A percentile compares a stretch with the other conserved stretches of the same genome.
Conservation (phyloP, 2,329 filamentous ascomycete genomes). For the Raffaelea albimanens region DNA sequence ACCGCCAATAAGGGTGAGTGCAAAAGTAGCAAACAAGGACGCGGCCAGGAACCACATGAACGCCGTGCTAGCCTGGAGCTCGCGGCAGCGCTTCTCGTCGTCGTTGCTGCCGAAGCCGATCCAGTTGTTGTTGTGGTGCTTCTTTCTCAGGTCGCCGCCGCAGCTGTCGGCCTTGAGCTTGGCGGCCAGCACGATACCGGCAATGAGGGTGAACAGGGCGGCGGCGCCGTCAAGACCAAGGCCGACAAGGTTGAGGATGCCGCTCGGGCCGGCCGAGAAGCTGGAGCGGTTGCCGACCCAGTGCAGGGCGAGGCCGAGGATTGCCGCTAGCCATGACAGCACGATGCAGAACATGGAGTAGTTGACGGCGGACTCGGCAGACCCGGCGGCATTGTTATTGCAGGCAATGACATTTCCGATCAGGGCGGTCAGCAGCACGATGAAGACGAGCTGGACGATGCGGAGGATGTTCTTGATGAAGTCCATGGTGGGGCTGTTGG, state of each 20-base stretch:
- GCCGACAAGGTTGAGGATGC: slow-evolving; percentile 42
- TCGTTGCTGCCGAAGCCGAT: slow-evolving; percentile 54
- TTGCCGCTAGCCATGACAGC: slow-evolving; percentile 53
- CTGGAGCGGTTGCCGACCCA: slow-evolving; percentile 33
- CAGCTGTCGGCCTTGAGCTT: slow-evolving; percentile 63
- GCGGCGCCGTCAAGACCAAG: slow-evolving; percentile 49
- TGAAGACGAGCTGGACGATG: slow-evolving; percentile 38
- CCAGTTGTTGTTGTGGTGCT: slow-evolving; percentile 31
- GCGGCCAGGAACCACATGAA: slow-evolving; percentile 75
- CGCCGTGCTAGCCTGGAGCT: slow-evolving; percentile 63
- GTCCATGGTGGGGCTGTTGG: slow-evolving; percentile 18
- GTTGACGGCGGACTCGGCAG: slow-evolving; percentile 41
- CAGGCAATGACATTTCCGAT: slow-evolving; percentile 48
- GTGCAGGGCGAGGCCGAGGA: slow-evolving; percentile 51
- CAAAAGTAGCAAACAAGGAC: slow-evolving; percentile 46
- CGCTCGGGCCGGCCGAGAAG: slow-evolving; percentile 8
- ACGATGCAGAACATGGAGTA: slow-evolving; percentile 62
- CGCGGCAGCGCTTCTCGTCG: slow-evolving; percentile 57
- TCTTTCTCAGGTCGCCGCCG: slow-evolving; percentile 32
- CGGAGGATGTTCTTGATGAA: slow-evolving; percentile 38
- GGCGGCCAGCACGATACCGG: slow-evolving; percentile 59
- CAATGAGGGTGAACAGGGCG: slow-evolving; percentile 61
- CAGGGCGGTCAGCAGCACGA: slow-evolving; percentile 43
- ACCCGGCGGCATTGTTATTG: slow-evolving; percentile 33
- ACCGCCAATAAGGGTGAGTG: slow-evolving; percentile 45